These are phyloP conservation scores for Annulohypoxylon maeteangense DNA, from an alignment of 495 filamentous ascomycete genomes.

Conservation along the genomic window DNA sequence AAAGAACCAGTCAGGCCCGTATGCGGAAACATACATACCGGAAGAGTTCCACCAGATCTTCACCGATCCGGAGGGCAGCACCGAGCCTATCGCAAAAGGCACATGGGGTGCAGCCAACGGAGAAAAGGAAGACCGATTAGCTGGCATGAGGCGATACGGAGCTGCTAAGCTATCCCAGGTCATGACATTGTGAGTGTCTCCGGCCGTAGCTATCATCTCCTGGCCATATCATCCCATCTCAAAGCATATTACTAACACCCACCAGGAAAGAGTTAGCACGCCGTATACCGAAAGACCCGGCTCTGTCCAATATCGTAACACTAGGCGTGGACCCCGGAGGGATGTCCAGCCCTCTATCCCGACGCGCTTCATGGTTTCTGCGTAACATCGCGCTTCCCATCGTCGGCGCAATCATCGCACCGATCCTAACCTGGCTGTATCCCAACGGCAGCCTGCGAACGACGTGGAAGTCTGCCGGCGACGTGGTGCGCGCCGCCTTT, in stretches of 20 bases:
- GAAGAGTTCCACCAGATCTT: constrained; percentile 47
- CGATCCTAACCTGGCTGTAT: constrained; percentile 33
- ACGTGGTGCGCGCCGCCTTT: constrained; percentile 52
- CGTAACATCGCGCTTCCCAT: constrained; percentile 20
- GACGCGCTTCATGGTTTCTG: constrained; percentile 36
- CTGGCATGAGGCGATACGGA: constrained; percentile 54
- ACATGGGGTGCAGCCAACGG: constrained; percentile 47
- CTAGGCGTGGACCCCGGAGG: constrained; percentile 51
- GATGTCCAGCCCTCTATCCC: constrained; percentile 48
- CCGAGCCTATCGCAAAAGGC: constrained; percentile 50
- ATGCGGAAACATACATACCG: constrained; percentile 26
- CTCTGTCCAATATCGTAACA: constrained; percentile 46
- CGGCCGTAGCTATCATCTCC: neutral
- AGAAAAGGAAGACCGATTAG: constrained; percentile 14
- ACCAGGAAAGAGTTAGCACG: constrained; percentile 50
- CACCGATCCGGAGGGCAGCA: constrained; percentile 39
- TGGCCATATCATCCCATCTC: neutral
- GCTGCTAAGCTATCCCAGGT: constrained; percentile 51
- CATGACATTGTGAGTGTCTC: constrained; percentile 52
- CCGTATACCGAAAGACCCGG: constrained; percentile 47
- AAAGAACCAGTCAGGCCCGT: constrained; percentile 31
- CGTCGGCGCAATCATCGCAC: constrained; percentile 27
- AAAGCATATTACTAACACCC: constrained; percentile 1
- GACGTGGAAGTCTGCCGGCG: constrained; percentile 55
- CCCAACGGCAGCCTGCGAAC: constrained; percentile 52